A percentile compares a stretch with the other conserved stretches of the same genome.
Conservation (phyloP, 345 rosid genomes). For the Camelina hispida region DNA sequence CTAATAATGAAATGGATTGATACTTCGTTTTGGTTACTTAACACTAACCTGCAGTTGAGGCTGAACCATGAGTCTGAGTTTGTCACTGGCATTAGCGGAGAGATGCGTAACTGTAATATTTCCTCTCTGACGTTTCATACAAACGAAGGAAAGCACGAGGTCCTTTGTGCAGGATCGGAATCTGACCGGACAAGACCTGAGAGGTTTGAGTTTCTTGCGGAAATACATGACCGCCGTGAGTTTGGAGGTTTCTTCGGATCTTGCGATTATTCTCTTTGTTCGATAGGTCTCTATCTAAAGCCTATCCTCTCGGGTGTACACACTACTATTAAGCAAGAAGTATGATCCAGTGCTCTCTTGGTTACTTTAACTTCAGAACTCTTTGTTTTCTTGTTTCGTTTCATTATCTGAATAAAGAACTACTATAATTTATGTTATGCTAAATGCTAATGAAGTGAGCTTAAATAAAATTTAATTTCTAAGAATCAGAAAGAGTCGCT, state of each 20-base stretch:
- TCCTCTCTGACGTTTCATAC: background rate
- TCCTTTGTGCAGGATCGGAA: background rate
- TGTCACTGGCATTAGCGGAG: background rate
- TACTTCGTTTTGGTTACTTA: background rate
- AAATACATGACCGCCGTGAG: background rate
- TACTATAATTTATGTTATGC: too few relatives aligned
- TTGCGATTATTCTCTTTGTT: background rate
- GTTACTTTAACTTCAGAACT: too few relatives aligned
- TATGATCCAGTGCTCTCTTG: too few relatives aligned
- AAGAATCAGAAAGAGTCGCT: background rate
- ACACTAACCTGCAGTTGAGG: background rate
- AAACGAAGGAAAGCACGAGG: background rate
- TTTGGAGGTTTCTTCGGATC: constrained; percentile 3
- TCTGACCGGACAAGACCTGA: background rate
- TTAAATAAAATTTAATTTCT: background rate
- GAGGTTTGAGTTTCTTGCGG: background rate
- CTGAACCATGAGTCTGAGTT: background rate
- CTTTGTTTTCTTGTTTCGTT: too few relatives aligned
- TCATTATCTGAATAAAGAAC: too few relatives aligned
- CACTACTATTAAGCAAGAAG: too few relatives aligned
- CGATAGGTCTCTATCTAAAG: background rate
- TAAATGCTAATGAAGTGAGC: too few relatives aligned
- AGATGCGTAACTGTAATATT: background rate
- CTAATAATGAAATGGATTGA: background rate
- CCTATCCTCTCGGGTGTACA: background rate